Conservation (phyloP, 2,329 filamentous ascomycete genomes). For the Fonsecaea pedrosoi region DNA sequence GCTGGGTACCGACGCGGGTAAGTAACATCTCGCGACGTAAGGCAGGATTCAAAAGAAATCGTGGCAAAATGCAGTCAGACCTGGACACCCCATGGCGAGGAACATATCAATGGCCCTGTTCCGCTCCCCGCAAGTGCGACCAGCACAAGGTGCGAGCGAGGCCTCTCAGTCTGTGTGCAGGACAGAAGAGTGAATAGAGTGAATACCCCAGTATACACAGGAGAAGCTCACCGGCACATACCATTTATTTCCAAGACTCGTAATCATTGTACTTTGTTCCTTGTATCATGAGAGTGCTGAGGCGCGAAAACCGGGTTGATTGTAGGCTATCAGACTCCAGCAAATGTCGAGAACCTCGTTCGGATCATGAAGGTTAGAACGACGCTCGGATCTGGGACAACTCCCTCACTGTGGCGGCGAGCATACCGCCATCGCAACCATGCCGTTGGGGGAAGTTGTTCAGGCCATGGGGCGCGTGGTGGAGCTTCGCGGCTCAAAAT, state of each 20-base stretch:
- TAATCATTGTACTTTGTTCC: not conserved
- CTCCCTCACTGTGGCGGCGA: no score
- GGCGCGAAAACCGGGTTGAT: not conserved
- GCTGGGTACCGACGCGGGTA: constrained; percentile 87
- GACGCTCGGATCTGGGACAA: no score
- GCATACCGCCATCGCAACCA: no score
- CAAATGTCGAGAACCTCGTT: no score
- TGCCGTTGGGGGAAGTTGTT: no score
- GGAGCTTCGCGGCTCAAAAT: no score
- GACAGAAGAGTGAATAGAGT: not conserved
- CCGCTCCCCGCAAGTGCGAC: constrained; percentile 79
- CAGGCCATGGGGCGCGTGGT: no score
- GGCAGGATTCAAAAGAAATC: constrained; percentile 50
- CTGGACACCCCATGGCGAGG: constrained; percentile 78
- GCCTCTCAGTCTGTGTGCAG: not conserved
- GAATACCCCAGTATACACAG: not conserved
- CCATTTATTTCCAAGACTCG: not conserved
- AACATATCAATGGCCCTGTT: constrained; percentile 89
- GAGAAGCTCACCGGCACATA: not conserved
- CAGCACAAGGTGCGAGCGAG: constrained; percentile 67
- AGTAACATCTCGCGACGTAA: constrained; percentile 88
- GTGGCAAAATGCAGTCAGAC: constrained; percentile 69
- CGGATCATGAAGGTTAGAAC: no score
- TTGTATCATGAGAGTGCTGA: constrained; percentile 10
- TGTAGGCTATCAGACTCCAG: no score